Evolutionary conservation across 2,329 filamentous ascomycete species (phyloP).

Genomic region (Fusarium luffae): DNA sequence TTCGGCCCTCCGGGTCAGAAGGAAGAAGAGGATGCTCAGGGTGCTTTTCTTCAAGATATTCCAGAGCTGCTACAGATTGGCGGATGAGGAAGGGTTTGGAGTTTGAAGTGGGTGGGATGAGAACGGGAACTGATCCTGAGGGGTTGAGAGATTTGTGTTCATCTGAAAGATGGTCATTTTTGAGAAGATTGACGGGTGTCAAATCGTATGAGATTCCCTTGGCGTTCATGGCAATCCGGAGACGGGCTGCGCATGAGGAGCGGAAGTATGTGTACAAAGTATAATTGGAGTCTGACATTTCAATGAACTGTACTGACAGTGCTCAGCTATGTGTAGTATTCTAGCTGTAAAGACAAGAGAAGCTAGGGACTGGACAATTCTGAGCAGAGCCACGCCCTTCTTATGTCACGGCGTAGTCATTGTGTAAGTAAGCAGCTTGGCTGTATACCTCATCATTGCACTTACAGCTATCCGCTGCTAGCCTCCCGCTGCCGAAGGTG

Average conservation of each 20-base stretch:
- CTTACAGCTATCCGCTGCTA: constrained; percentile 21
- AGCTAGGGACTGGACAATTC: accelerated
- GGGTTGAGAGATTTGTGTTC: constrained; percentile 63
- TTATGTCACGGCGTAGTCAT: constrained; percentile 25
- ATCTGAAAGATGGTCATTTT: constrained; percentile 60
- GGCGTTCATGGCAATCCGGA: constrained; percentile 68
- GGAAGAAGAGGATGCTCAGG: constrained; percentile 61
- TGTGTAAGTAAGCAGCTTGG: background rate
- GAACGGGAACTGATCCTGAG: constrained; percentile 64
- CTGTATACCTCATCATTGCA: background rate
- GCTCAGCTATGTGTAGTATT: accelerated
- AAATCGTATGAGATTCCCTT: constrained; percentile 63
- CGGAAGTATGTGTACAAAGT: constrained; percentile 70
- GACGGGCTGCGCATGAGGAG: constrained; percentile 70
- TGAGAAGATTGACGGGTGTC: constrained; percentile 64
- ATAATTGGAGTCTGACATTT: constrained; percentile 45
- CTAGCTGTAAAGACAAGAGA: no score
- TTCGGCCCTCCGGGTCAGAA: constrained; percentile 55
- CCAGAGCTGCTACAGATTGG: constrained; percentile 69
- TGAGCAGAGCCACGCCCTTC: constrained; percentile 17
- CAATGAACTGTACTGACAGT: background rate
- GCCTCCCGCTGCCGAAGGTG: constrained; percentile 31
- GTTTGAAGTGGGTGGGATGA: constrained; percentile 53
- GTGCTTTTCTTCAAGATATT: constrained; percentile 69
- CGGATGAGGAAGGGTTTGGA: constrained; percentile 56